A percentile compares a stretch with the other conserved stretches of the same genome.
Conservation (phyloP, 495 filamentous ascomycete species). For the Ascobolus immersus region DNA sequence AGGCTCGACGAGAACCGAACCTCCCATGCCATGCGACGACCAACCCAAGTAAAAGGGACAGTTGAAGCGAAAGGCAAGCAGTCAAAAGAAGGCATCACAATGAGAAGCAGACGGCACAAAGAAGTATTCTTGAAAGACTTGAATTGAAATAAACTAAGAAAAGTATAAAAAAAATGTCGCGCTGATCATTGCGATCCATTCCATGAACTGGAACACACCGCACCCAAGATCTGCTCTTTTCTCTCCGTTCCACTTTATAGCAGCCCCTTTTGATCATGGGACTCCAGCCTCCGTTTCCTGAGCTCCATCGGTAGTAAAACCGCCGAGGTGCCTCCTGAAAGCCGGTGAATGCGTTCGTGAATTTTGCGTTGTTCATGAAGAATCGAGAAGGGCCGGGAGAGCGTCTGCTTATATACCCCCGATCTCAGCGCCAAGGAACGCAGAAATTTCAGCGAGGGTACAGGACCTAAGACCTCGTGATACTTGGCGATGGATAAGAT, state of each 20-base stretch:
- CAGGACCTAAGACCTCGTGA: slow-evolving; percentile 2
- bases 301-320: slow-evolving; percentile 5
- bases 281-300: slow-evolving; percentile 15
- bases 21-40: too few species aligned
- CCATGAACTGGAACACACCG: slow-evolving; percentile 29
- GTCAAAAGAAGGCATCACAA: too few species aligned
- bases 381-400: slow-evolving; percentile 19
- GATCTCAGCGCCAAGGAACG: background rate
- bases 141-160: too few species aligned
- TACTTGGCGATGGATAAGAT: slow-evolving; percentile 1
- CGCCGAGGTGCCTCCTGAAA: slow-evolving; percentile 27
- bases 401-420: slow-evolving; percentile 3
- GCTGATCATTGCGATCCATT: slow-evolving; percentile 44
- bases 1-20: too few species aligned
- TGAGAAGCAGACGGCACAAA: too few species aligned
- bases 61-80: too few species aligned
- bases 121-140: too few species aligned
- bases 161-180: slow-evolving; percentile 29
- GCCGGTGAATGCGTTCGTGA: slow-evolving; percentile 38
- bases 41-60: too few species aligned
- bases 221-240: slow-evolving; percentile 41
- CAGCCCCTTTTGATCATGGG: slow-evolving; percentile 40
- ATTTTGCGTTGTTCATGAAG: slow-evolving; percentile 43
- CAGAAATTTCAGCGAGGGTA: slow-evolving; percentile 4
- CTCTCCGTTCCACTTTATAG: slow-evolving; percentile 38